Base-by-base conservation (phyloP, 2,329 filamentous ascomycete species). In the Trichoderma brevicompactum region DNA sequence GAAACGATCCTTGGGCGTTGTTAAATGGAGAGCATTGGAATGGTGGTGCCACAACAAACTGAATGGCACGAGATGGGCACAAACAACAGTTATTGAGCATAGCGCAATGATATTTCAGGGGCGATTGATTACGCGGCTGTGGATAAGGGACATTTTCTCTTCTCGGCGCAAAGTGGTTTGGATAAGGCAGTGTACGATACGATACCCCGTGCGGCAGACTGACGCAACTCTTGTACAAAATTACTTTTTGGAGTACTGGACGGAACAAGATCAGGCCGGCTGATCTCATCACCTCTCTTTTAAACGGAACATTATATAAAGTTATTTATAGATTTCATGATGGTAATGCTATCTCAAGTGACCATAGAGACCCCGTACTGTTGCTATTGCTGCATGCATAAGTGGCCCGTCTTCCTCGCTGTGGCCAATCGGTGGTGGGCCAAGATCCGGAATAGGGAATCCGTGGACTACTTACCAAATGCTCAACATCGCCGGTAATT, bases 11-110 rank as follows among this genome's bases (percentile, higher is more conserved):
- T 17, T 76, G 74, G 74, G 72, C 71, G 1, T 70, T 75, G 53
- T 56, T 76, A 58, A 72, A 70, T 34, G 73, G 70, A 43, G 69
- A 74, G 34, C 46, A 74, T 52, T 75, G 73, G 73, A 67, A 70
- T 60, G 41, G 48, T 15, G 59, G 63, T 63, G 15, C 53, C 49
- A 48, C 66, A 41, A 55, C 17, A 40, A 53, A 40, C 17, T 44
- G 53, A 54, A 43, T 23, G 38, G 43, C 13, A 34, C 34, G 13
- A 46, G 15, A 23, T 9, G 12, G 36, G 13, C 36, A 38, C n/a
- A 43, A 34, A 28, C n/a, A 46, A 44, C 28, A 7, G 46, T 46
- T 17, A 43, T 9, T 36, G 23, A 43, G 36, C 43, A 59, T 38
- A 15, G 10, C 19, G 19, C 52, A 41, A 17, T 6, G 36, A 23